A percentile compares a stretch with the other conserved stretches of the same genome.
phyloP scores from a whole-genome alignment of 148 eudicot species.

The Oxyria digyna region DNA sequence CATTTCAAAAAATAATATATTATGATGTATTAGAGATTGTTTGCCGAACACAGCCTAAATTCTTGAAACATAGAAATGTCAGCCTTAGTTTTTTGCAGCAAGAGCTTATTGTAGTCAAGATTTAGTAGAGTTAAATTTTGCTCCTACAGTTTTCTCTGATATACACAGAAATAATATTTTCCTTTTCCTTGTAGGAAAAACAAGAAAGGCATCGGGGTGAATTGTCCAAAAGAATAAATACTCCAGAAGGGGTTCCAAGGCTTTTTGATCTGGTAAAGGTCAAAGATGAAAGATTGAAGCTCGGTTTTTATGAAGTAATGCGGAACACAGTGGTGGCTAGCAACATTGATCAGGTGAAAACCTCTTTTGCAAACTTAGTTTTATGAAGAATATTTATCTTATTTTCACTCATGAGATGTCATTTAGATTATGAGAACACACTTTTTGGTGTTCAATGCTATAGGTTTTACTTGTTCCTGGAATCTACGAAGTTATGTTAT shows the following conservation, averaged over 20 bases:
- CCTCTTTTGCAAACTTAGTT: neutral
- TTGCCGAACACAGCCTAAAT: too few species aligned
- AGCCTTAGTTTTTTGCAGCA: neutral
- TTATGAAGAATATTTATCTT: neutral
- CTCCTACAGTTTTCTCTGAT: neutral
- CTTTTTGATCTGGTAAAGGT: conserved; percentile 81
- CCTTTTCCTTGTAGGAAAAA: conserved; percentile 59
- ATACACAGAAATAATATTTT: neutral
- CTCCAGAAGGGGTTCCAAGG: conserved; percentile 90
- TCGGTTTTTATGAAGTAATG: conserved; percentile 74
- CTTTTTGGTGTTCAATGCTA: neutral
- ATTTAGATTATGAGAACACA: neutral
- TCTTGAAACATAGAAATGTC: neutral
- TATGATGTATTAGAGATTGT: too few species aligned
- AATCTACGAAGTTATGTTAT: neutral
- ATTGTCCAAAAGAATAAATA: conserved; percentile 51
- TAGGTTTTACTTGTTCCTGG: neutral
- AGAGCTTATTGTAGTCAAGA: neutral
- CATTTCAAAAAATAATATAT: too few species aligned
- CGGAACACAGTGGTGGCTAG: conserved; percentile 86
- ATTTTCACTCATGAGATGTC: neutral
- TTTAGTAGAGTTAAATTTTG: neutral
- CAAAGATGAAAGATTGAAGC: conserved; percentile 75
- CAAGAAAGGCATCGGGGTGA: conserved; percentile 51
- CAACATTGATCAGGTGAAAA: conserved; percentile 75